A percentile compares a stretch with the other conserved stretches of the same genome.
phyloP scores from a whole-genome alignment of 768 basidiomycete genomes.

The Mycena crocata region DNA sequence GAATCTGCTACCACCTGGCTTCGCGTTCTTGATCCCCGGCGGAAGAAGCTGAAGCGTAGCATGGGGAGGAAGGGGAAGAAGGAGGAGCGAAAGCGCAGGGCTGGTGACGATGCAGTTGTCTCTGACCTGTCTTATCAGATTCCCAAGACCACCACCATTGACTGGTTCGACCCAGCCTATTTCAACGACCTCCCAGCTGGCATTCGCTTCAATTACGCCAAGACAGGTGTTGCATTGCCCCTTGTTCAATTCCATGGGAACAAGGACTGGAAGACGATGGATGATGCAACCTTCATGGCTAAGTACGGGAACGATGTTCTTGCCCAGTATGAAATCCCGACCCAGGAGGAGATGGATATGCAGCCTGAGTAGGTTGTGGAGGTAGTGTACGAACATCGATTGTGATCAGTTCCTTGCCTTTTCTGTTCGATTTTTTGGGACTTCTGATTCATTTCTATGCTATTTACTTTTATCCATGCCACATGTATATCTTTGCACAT shows the following conservation, averaged over 20 bases:
- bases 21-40: neutral
- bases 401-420: no score
- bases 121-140: constrained; percentile 6
- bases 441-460: no score
- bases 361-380: constrained; percentile 9
- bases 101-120: neutral
- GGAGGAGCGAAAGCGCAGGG: neutral
- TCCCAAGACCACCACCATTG: constrained; percentile 32
- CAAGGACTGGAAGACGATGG: constrained; percentile 35
- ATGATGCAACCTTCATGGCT: constrained; percentile 34
- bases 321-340: constrained; percentile 35
- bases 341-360: constrained; percentile 33
- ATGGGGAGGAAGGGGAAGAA: neutral
- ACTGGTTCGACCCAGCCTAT: constrained; percentile 39
- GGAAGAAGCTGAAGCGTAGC: neutral
- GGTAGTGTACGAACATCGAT: neutral
- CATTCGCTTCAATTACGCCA: constrained; percentile 27
- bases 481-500: no score
- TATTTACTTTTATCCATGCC: no score
- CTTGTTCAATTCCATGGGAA: constrained; percentile 12
- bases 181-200: constrained; percentile 37
- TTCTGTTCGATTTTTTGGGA: no score
- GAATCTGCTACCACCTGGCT: neutral
- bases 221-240: constrained; percentile 32
- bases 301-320: constrained; percentile 39